These are phyloP conservation scores for Aspergillus cejpii DNA, from an alignment of 2,329 filamentous ascomycete species.

Conservation along the genomic window DNA sequence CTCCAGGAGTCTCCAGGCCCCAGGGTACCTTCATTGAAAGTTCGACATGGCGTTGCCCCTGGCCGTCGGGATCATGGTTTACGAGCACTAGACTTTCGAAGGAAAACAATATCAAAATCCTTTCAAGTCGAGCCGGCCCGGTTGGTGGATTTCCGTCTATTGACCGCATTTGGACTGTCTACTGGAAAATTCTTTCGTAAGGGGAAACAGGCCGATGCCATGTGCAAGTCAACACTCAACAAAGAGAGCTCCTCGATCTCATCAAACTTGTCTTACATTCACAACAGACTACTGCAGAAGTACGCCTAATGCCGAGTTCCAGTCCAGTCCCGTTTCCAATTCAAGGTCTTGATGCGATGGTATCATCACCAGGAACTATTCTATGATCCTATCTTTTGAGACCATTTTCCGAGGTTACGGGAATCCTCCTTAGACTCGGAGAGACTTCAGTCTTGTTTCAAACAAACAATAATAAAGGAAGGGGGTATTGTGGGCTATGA, in stretches of 20 bases:
- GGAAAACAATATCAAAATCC: no score
- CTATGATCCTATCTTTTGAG: background rate
- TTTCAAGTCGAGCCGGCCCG: background rate
- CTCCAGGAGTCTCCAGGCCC: no score
- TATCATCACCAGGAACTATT: no score
- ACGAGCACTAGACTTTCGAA: no score
- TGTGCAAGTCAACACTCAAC: background rate
- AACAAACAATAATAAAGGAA: no score
- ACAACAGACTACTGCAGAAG: conserved; percentile 11
- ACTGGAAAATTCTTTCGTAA: conserved; percentile 2
- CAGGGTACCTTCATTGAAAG: conserved; percentile 10
- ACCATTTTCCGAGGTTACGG: no score
- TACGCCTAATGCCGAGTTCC: conserved; percentile 6
- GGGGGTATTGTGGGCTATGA: no score
- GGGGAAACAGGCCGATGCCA: background rate
- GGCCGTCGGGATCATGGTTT: conserved; percentile 10
- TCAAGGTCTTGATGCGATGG: conserved; percentile 2
- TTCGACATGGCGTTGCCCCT: conserved; percentile 7
- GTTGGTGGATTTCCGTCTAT: background rate
- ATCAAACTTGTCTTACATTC: conserved; percentile 1
- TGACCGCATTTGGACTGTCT: background rate
- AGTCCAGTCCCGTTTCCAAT: conserved; percentile 12
- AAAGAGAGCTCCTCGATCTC: background rate
- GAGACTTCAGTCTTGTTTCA: no score
- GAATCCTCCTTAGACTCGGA: background rate